Percentiles rank a stretch among this genome's conserved stretches.
Evolutionary conservation across 2,329 filamentous ascomycete genomes (phyloP).

Genomic region (Fusarium nurragi): DNA sequence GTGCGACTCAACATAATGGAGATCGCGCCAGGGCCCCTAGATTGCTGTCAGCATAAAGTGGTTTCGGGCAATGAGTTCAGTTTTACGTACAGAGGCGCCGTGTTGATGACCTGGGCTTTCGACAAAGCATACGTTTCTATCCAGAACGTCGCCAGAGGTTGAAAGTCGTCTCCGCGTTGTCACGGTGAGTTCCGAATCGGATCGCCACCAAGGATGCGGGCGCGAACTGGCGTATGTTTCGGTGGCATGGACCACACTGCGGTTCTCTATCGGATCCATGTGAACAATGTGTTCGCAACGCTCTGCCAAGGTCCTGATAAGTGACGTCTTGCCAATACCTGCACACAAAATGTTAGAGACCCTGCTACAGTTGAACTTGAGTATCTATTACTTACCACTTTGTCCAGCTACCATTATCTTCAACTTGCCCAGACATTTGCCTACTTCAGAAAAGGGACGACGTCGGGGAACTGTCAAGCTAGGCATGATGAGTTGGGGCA

Average conservation of each 20-base stretch:
- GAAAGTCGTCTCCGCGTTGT: slow-evolving; percentile 71
- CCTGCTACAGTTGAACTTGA: not conserved
- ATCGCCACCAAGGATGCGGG: slow-evolving; percentile 91
- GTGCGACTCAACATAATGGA: slow-evolving; percentile 74
- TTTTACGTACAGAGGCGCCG: slow-evolving; percentile 60
- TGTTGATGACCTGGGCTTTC: slow-evolving; percentile 76
- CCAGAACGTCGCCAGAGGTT: slow-evolving; percentile 76
- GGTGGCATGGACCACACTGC: slow-evolving; percentile 53
- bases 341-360: slow-evolving; percentile 19
- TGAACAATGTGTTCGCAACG: slow-evolving; percentile 92
- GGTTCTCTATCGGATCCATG: slow-evolving; percentile 72
- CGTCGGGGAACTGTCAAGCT: slow-evolving; percentile 91
- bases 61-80: not conserved
- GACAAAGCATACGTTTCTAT: slow-evolving; percentile 93
- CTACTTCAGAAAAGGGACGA: slow-evolving; percentile 87
- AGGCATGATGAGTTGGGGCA: slow-evolving; percentile 95
- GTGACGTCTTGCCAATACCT: slow-evolving; percentile 89
- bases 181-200: slow-evolving; percentile 72
- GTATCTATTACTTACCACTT: slow-evolving; percentile 62
- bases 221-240: slow-evolving; percentile 84
- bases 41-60: slow-evolving; percentile 53
- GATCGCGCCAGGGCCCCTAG: slow-evolving; percentile 67
- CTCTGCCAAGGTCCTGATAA: slow-evolving; percentile 89
- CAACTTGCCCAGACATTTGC: slow-evolving; percentile 83
- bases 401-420: slow-evolving; percentile 89